Base-by-base conservation (phyloP, 1,284 basidiomycete genomes). In the Puccinia hordei region DNA sequence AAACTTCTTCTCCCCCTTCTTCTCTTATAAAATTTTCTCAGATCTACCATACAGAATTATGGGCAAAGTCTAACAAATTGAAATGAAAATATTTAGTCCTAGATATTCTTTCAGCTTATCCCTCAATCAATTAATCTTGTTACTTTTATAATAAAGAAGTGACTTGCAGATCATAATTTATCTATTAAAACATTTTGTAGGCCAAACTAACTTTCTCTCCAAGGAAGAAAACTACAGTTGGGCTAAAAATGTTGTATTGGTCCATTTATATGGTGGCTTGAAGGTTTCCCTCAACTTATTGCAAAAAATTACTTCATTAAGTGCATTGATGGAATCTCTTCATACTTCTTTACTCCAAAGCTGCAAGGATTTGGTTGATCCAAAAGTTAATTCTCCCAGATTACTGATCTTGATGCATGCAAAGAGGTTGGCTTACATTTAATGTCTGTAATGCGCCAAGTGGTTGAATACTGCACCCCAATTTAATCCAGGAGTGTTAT, bases 341-440 rank as follows among this genome's bases (percentile, higher is more conserved):
- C 95, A 98, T 85, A 96, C 94, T 0, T 85, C 88, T 2, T 87
- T 92, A 27, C 88, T 93, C 27, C 86, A 89, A 75, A 91, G 90
- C n/a, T 89, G 90, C 12, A 92, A 93, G 86, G 91, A 92, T 44
- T 90, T 89, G 0, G 91, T 93, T 82, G 86, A 88, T 5, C 90
- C 82, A 82, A 65, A 82, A 85, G 96, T 96, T 83, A 91, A 95
- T 83, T 90, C 93, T 0, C 90, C 92, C 84, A 91, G 92, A 84
- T 92, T 97, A 86, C 88, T 99, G 72, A 90, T 98, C 81, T 90
- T 89, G 82, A 88, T 97, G 83, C 91, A 97, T 59, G 86, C 91
- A 33, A 88, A 89, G 6, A 88, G 91, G 35, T 86, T 95, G 33
- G 92, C 94, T 0, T 84, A 92, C 13, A 85, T 94, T 6, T 87